Evolutionary conservation across 83 land plant species (phyloP), one percentile per base, ranked within the genome.

Genomic region (Thuja plicata): DNA sequence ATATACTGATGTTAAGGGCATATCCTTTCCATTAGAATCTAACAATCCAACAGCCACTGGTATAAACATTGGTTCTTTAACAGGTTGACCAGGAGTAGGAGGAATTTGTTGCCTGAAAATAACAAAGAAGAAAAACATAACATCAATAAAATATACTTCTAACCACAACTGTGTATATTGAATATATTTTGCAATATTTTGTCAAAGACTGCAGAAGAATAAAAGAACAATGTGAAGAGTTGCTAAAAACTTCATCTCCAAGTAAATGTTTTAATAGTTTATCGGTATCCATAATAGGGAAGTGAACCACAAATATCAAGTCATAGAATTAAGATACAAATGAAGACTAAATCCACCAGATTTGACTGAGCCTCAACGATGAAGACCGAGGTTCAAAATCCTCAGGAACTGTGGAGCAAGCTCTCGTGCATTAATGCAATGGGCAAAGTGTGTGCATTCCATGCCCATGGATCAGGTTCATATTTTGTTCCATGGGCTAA

Each of bases 1-100:
- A 92, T 90, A 92, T 45, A 97, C 92, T 87, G 95, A 90, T 12
- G 97, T 86, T 12, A 98, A 92, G 45, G 93, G 92, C 88, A 98
- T 89, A 90, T 98, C 97, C 70, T 94, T 90, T 34, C 99, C 99
- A 81, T 89, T 90, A 1, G 95, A 94, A 87, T 93, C 93, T 37
- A 98, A 91, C 57, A 98, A 91, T n/a, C 99, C 99, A 78, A 97
- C 88, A 34, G 97, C 94, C 74, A 98, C 90, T 45, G 99, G 99
- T 35, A 98, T 93, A 87, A 97, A 95, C 98, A 97, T 96, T 3
- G 99, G 99, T 88, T 96, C 95, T 91, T 98, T 98, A 57, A 88
- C 89, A 43, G 97, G 93, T 88, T 98, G 99, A n/a, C 99, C 99
- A 2, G 99, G 97, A 57, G 99, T 98, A 17, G 97, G 88, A 3